Percentiles rank a stretch among this genome's conserved stretches.
Evolutionary conservation across 129 eudicot species (phyloP).

Genomic region (Oenanthe sinensis): DNA sequence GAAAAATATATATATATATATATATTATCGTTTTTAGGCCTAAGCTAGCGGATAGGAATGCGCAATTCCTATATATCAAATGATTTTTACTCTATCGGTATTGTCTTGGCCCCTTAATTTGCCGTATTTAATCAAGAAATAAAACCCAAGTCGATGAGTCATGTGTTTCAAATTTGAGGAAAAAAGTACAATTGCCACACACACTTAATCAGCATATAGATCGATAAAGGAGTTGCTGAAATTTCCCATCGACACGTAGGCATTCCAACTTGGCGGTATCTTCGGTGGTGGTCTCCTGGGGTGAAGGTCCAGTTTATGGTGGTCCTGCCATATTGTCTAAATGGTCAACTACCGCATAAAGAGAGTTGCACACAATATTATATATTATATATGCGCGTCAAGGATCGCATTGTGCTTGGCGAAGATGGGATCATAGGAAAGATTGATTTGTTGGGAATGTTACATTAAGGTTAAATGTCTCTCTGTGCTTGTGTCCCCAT

Average conservation of each 20-base stretch:
- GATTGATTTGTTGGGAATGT: constrained; percentile 2
- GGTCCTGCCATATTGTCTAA: constrained; percentile 5
- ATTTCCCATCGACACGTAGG: background rate
- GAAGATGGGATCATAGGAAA: constrained; percentile 2
- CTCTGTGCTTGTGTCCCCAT: constrained; percentile 2
- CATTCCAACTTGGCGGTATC: background rate
- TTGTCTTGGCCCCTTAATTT: no score
- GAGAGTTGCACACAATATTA: background rate
- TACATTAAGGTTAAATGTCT: constrained; percentile 1
- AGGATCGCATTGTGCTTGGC: constrained; percentile 14
- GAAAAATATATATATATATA: no score
- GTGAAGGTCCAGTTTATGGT: background rate
- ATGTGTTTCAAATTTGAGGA: background rate
- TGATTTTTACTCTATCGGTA: no score
- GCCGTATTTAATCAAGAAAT: no score
- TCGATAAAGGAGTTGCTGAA: background rate
- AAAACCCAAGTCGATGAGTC: no score
- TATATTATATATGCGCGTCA: constrained; percentile 5
- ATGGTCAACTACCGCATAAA: constrained; percentile 10
- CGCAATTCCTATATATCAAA: no score
- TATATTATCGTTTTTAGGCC: no score
- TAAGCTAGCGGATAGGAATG: no score
- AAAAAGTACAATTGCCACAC: background rate
- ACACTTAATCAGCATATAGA: background rate
- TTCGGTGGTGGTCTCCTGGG: constrained; percentile 5